Percentiles rank a stretch among this genome's conserved stretches.
Evolutionary conservation across 495 filamentous ascomycete species (phyloP).

Genomic region (Aspergillus haitiensis): DNA sequence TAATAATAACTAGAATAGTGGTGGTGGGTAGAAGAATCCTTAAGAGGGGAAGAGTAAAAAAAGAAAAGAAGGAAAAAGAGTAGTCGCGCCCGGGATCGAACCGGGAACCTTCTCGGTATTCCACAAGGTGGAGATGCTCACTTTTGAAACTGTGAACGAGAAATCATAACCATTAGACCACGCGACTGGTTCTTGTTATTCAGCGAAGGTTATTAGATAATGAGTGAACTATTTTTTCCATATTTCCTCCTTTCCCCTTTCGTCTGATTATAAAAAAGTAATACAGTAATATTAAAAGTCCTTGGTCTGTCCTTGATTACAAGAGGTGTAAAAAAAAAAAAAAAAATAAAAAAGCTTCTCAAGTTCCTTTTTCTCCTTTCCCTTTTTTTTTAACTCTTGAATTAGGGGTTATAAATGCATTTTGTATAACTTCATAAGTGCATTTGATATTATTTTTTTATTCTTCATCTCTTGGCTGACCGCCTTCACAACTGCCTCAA

Average conservation of each 20-base stretch:
- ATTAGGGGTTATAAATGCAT: too few species aligned
- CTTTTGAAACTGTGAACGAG: constrained; percentile 24
- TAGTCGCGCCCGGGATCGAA: constrained; percentile 47
- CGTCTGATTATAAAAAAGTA: background rate
- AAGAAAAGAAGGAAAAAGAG: constrained; percentile 16
- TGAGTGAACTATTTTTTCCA: constrained; percentile 3
- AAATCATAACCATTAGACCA: constrained; percentile 32
- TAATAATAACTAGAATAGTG: too few species aligned
- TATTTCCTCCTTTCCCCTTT: background rate
- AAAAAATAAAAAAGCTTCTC: too few species aligned
- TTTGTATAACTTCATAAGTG: too few species aligned
- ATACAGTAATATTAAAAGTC: too few species aligned
- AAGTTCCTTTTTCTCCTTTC: too few species aligned
- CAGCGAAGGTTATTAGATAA: background rate
- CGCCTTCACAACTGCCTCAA: too few species aligned
- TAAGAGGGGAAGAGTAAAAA: constrained; percentile 7
- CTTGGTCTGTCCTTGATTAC: background rate
- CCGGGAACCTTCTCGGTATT: constrained; percentile 32
- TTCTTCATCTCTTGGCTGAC: too few species aligned
- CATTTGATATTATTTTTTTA: too few species aligned
- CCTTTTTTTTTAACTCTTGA: too few species aligned
- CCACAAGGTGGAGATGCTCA: constrained; percentile 7
- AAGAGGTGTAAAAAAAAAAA: too few species aligned
- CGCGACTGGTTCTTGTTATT: constrained; percentile 17
- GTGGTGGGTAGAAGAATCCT: too few species aligned